These are phyloP conservation scores for Tremella mesenterica DNA, from an alignment of 768 basidiomycete genomes.

Conservation along the genomic window DNA sequence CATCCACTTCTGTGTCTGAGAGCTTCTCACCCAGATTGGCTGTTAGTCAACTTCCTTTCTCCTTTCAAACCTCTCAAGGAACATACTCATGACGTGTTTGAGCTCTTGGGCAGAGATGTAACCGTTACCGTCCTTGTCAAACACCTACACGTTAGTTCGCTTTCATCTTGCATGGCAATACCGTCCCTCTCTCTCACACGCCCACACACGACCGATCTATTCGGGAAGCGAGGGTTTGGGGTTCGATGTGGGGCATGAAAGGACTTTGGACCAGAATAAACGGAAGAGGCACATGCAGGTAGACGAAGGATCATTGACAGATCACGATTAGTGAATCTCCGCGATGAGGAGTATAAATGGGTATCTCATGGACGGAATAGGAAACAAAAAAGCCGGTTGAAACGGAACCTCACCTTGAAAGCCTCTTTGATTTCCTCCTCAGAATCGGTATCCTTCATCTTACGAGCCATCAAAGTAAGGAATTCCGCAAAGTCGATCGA, in stretches of 20 bases:
- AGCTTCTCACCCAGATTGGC: conserved; percentile 66
- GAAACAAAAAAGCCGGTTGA: neutral
- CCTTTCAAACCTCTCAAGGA: conserved; percentile 24
- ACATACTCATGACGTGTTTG: conserved; percentile 88
- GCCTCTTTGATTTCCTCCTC: conserved; percentile 95
- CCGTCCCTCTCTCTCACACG: neutral
- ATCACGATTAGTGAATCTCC: too few species aligned
- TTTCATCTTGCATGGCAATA: too few species aligned
- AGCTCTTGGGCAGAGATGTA: conserved; percentile 79
- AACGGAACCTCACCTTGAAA: conserved; percentile 62
- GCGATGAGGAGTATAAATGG: neutral
- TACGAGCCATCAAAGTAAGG: conserved; percentile 71
- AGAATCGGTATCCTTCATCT: conserved; percentile 83
- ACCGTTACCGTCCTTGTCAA: conserved; percentile 92
- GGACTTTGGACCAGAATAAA: too few species aligned
- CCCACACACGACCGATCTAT: too few species aligned
- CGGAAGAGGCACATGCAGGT: too few species aligned
- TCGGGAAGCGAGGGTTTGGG: too few species aligned
- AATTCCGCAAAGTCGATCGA: conserved; percentile 81
- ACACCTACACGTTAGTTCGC: too few species aligned
- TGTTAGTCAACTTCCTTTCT: conserved; percentile 6
- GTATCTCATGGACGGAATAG: neutral
- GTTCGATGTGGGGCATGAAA: too few species aligned
- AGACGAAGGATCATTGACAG: too few species aligned
- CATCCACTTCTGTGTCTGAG: conserved; percentile 76